Base-by-base conservation (phyloP, 306 rosid genomes). In the Lathyrus sativus region DNA sequence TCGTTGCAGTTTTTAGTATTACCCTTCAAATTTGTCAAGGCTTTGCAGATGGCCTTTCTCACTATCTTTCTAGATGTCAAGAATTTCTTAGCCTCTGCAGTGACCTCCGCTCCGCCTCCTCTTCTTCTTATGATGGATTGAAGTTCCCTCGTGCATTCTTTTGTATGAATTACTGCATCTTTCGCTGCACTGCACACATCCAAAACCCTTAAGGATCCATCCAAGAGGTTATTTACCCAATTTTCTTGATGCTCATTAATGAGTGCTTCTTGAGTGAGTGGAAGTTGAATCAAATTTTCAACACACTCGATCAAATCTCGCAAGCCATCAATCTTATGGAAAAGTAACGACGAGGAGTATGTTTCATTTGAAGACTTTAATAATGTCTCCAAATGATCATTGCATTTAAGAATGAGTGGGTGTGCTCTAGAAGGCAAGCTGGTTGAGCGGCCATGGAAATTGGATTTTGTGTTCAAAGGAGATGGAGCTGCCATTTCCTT, bases 81-180 rank as follows among this genome's bases (percentile, higher is more conserved):
- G 62, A 62, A 63, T 43, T 71, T 77, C 9, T 62, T 71, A 15
- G 11, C 68, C 14, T 64, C 81, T 11, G 45, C 31, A 7, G 4
- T 15, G 44, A 70, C 7, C 11, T 70, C 76, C 7, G 38, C 4
- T 64, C 57, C 67, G 0, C 76, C 56, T 4, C 53, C 61, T 14
- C 15, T 69, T 62, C 57, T 19, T 51, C 80, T 62, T 28, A 76
- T 31, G 14, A 64, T 54, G 18, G 80, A 76, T 1, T 70, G 80
- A 62, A 76, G 80, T 22, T 69, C 74, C 5, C 76, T 31, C 14
- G 56, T 70, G 72, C 81, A 76, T 31, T 55, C 81, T 57, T 76
- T 76, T 55, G 72, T 76, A 11, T 76, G 81, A 17, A 70, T 11
- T 7, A 76, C 24, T 15, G 76, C 72, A 55, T 70, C 81, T 64